Conservation (phyloP, 371 early-diverging fungal species). For the Amoeboaphelidium protococcarum region DNA sequence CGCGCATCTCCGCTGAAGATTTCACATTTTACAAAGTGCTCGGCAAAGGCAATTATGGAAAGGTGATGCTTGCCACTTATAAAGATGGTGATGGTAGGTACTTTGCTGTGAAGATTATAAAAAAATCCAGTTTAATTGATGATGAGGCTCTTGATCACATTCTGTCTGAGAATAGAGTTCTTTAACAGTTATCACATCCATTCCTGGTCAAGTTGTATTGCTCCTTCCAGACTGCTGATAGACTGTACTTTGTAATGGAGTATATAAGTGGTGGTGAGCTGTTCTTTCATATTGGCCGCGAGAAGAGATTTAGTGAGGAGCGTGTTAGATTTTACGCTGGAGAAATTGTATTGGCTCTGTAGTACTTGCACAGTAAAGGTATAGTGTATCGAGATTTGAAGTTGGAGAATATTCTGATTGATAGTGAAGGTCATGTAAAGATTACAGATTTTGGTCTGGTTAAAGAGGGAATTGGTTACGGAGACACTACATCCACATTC, state of each 20-base stretch:
- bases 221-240: slow-evolving; percentile 8
- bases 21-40: slow-evolving; percentile 2
- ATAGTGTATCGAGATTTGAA: slow-evolving; percentile 10
- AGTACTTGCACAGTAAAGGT: slow-evolving; percentile 10
- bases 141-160: slow-evolving; percentile 3
- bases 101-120: slow-evolving; percentile 11
- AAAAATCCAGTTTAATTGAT: slow-evolving; percentile 6
- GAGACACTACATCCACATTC: slow-evolving; percentile 23
- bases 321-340: slow-evolving; percentile 8
- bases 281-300: slow-evolving; percentile 10
- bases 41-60: slow-evolving; percentile 9
- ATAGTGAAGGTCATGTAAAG: slow-evolving; percentile 10
- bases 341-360: slow-evolving; percentile 9
- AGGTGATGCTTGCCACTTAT: slow-evolving; percentile 7
- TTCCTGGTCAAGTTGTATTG: slow-evolving; percentile 10
- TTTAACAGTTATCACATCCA: slow-evolving; percentile 7
- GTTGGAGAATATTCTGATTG: slow-evolving; percentile 5
- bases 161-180: slow-evolving; percentile 9
- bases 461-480: slow-evolving; percentile 4
- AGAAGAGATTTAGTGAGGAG: slow-evolving; percentile 2
- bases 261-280: slow-evolving; percentile 19
- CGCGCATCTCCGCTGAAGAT: not conserved
- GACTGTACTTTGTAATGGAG: slow-evolving; percentile 14
- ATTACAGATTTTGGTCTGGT: slow-evolving; percentile 12
- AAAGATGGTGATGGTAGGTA: slow-evolving; percentile 1